phyloP scores from a whole-genome alignment of 176 grass and related monocot genomes.

The Eragrostis nindensis region DNA sequence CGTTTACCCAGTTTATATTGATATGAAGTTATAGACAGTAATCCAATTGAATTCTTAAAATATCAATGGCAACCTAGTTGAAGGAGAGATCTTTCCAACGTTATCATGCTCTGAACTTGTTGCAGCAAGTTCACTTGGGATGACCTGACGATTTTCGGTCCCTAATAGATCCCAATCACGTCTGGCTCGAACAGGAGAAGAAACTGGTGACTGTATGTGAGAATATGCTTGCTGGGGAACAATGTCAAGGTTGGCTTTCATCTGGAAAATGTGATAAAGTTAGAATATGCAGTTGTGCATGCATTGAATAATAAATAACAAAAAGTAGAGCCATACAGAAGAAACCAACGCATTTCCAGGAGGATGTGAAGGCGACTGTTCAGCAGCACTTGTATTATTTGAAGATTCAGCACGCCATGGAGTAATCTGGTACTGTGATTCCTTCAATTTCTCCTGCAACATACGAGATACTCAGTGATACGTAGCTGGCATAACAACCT shows the following conservation, averaged over 20 bases:
- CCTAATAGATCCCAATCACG: conserved; percentile 70
- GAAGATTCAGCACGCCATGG: conserved; percentile 75
- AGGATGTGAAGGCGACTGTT: conserved; percentile 61
- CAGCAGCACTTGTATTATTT: conserved; percentile 72
- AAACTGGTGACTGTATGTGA: conserved; percentile 73
- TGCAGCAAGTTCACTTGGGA: conserved; percentile 41
- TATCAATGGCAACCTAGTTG: conserved; percentile 45
- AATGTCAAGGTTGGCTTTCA: conserved; percentile 76
- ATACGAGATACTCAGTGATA: conserved; percentile 33
- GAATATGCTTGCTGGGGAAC: conserved; percentile 79
- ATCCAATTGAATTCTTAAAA: conserved; percentile 21
- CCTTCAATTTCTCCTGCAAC: conserved; percentile 94
- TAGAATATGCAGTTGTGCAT: conserved; percentile 28
- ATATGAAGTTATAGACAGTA: background rate
- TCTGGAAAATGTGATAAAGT: conserved; percentile 53
- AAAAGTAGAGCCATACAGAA: conserved; percentile 46
- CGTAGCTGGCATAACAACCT: conserved; percentile 29
- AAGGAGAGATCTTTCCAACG: conserved; percentile 50
- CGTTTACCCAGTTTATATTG: background rate
- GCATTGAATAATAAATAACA: conserved; percentile 14
- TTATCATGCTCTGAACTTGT: conserved; percentile 61
- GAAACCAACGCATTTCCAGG: conserved; percentile 56
- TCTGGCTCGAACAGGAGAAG: conserved; percentile 69
- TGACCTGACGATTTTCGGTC: conserved; percentile 53
- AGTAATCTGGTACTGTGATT: conserved; percentile 95